Conservation (phyloP, 2,329 filamentous ascomycete species). For the Arthrobotrys iridis region DNA sequence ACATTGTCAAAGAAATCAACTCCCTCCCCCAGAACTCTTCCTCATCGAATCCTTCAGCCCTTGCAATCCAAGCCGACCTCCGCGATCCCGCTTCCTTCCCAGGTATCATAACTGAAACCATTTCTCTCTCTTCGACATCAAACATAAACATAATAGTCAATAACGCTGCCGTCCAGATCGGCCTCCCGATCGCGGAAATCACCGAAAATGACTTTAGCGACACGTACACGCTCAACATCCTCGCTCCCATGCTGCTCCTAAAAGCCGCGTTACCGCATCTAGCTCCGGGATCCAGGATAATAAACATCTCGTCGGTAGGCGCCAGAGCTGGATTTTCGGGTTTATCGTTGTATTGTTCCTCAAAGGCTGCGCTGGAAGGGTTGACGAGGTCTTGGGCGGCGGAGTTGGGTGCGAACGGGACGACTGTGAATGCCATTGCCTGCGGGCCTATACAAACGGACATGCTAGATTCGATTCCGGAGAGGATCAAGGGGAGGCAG, state of each 20-base stretch:
- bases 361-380: conserved; percentile 71
- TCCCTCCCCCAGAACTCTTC: conserved; percentile 25
- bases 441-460: conserved; percentile 71
- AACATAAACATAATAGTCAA: conserved; percentile 62
- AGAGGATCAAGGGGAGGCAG: conserved; percentile 64
- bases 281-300: conserved; percentile 64
- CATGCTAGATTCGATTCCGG: conserved; percentile 67
- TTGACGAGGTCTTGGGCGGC: conserved; percentile 70
- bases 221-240: conserved; percentile 70
- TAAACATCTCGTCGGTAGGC: conserved; percentile 70
- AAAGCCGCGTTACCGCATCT: conserved; percentile 68
- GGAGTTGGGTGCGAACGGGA: conserved; percentile 68
- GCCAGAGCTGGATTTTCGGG: conserved; percentile 61
- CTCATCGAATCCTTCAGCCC: conserved; percentile 19
- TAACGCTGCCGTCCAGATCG: conserved; percentile 61
- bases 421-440: conserved; percentile 71
- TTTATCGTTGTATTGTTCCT: conserved; percentile 66
- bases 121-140: conserved; percentile 56
- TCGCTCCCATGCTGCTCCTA: conserved; percentile 67
- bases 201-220: conserved; percentile 66
- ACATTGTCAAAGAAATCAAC: conserved; percentile 43
- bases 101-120: conserved; percentile 60
- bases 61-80: conserved; percentile 57
- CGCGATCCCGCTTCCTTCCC: conserved; percentile 44
- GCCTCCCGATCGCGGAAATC: conserved; percentile 62